Evolutionary conservation across 345 rosid species (phyloP), one percentile per base, ranked within the genome.

Genomic region (Mangifera indica): DNA sequence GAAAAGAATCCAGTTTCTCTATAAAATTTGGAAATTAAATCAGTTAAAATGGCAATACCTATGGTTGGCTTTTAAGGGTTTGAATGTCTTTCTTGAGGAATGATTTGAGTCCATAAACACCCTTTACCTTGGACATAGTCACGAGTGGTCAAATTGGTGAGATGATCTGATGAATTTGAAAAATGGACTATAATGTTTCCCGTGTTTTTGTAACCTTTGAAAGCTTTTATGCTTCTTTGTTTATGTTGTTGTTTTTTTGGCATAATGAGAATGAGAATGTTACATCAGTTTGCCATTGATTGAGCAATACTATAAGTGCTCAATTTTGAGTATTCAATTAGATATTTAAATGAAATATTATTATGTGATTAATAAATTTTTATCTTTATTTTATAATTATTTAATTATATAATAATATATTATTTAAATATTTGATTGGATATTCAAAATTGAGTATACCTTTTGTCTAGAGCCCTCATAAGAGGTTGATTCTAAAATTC

Each of bases 1-100:
- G 90, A 86, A 44, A 85, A 70, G 72, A 81, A 51, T 80, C 78
- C 74, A 29, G n/a, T 25, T 12, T 73, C 81, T 44, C 63, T 70
- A n/a, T 79, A 73, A 77, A 1, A 59, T 25, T 34, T 57, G 67
- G 12, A 14, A 18, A 22, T 22, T 49, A 52, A 65, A 29, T 52
- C 5, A 29, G 64, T 45, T 34, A 60, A 32, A 5, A 10, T 63
- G 46, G 57, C 40, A 46, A 54, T 40, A 26, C 62, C 15, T 18
- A 14, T 29, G 66, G 18, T 70, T 59, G 18, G 10, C 17, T 21
- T 22, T 17, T 21, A 37, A 37, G 25, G 20, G 24, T 22, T 59
- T 25, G 1, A 10, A 60, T 69, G 63, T 66, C 49, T 12, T 17
- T 57, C 52, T 9, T 14, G 18, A 56, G 53, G 63, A 10, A 44